Evolutionary conservation across 2,329 filamentous ascomycete genomes (phyloP).

Genomic region (Cordyceps tenuipes): DNA sequence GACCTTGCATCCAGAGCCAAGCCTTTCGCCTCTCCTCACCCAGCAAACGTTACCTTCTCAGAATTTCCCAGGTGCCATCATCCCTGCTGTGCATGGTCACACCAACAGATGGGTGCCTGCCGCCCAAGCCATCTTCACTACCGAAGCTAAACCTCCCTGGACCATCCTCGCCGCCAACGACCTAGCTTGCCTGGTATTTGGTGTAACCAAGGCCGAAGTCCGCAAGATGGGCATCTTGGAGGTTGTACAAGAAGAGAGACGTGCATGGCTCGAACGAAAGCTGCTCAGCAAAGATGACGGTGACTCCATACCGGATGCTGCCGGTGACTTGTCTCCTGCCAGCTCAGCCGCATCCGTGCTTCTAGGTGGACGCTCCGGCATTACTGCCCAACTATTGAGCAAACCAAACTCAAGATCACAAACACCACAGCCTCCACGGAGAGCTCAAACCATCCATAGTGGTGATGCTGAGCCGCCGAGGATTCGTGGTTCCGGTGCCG

Average conservation of each 20-base stretch:
- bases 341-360: slow-evolving; percentile 40
- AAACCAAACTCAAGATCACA: slow-evolving; percentile 61
- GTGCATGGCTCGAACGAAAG: slow-evolving; percentile 84
- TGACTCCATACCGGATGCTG: slow-evolving; percentile 22
- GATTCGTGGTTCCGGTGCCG: slow-evolving; percentile 47
- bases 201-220: slow-evolving; percentile 94
- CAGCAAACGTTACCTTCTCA: slow-evolving; percentile 32
- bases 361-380: slow-evolving; percentile 63
- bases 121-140: slow-evolving; percentile 95
- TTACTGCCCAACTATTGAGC: slow-evolving; percentile 80
- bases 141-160: slow-evolving; percentile 83
- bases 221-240: slow-evolving; percentile 91
- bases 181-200: slow-evolving; percentile 92
- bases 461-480: slow-evolving; percentile 48
- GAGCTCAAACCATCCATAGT: slow-evolving; percentile 57
- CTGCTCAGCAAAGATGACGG: slow-evolving; percentile 47
- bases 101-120: slow-evolving; percentile 84
- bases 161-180: slow-evolving; percentile 96
- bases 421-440: slow-evolving; percentile 45
- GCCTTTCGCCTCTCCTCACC: slow-evolving; percentile 35
- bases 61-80: slow-evolving; percentile 39
- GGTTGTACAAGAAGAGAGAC: slow-evolving; percentile 81
- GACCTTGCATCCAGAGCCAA: slow-evolving; percentile 27
- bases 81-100: slow-evolving; percentile 69
- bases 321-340: slow-evolving; percentile 28